Conservation (phyloP, 2,329 filamentous ascomycete species). For the Phialocephala sp. region DNA sequence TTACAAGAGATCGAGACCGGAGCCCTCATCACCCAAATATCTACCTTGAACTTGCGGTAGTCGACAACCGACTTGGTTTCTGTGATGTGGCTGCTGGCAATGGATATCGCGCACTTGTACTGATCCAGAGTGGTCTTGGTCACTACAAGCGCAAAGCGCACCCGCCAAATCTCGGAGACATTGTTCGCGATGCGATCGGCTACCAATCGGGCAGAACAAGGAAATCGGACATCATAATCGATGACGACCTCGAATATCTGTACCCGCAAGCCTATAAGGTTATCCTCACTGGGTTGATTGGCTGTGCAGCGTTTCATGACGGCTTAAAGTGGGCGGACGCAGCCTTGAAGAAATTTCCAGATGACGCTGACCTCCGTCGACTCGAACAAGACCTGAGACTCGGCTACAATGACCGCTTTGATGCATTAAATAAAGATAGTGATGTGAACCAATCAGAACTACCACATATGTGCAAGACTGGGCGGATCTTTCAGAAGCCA, state of each 20-base stretch:
- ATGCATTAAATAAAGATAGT: neutral
- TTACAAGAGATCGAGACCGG: neutral
- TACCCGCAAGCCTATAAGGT: conserved; percentile 24
- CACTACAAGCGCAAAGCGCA: conserved; percentile 4
- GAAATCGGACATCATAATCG: conserved; percentile 11
- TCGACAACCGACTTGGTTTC: conserved; percentile 35
- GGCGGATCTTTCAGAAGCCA: conserved; percentile 34
- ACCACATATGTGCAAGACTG: conserved; percentile 12
- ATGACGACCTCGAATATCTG: conserved; percentile 28
- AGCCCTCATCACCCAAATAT: conserved; percentile 31
- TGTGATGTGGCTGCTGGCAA: conserved; percentile 30
- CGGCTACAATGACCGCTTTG: conserved; percentile 23
- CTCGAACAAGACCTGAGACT: conserved; percentile 13
- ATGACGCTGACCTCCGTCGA: conserved; percentile 26
- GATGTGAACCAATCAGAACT: conserved; percentile 9
- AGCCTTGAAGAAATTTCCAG: conserved; percentile 30
- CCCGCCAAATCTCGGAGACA: conserved; percentile 9
- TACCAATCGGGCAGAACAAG: neutral
- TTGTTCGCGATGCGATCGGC: conserved; percentile 20
- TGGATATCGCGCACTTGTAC: conserved; percentile 32
- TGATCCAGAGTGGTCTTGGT: conserved; percentile 31
- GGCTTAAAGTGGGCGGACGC: conserved; percentile 28
- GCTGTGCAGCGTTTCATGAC: conserved; percentile 36
- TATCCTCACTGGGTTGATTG: conserved; percentile 28
- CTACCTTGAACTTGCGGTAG: conserved; percentile 26